phyloP scores from a whole-genome alignment of 2,329 filamentous ascomycete species.

The Pseudopyrenochaeta lycopersici region DNA sequence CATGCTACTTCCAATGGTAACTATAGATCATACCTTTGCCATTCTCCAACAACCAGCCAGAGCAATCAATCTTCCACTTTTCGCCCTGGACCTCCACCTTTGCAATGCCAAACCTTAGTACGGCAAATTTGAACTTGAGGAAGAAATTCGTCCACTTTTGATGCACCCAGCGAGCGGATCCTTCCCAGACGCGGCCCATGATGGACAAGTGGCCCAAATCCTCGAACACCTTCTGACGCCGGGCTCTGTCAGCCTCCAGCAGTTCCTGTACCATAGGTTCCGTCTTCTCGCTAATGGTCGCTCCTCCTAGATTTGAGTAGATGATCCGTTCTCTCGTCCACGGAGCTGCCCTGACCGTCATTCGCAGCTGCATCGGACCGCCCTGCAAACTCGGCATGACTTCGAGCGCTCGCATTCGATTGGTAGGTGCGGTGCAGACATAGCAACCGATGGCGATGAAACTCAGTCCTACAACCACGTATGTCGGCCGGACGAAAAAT shows the following conservation, averaged over 20 bases:
- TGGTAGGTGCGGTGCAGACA: constrained; percentile 41
- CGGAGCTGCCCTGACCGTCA: constrained; percentile 35
- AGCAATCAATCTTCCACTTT: constrained; percentile 50
- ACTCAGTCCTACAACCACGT: constrained; percentile 40
- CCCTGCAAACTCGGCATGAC: constrained; percentile 40
- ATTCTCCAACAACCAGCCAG: constrained; percentile 42
- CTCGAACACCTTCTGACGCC: constrained; percentile 34
- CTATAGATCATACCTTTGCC: constrained; percentile 40
- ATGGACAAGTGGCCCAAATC: constrained; percentile 39
- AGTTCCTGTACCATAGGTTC: constrained; percentile 40
- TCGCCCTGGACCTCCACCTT: constrained; percentile 39
- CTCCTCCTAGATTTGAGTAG: constrained; percentile 37
- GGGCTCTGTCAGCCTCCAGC: constrained; percentile 39
- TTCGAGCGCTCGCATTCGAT: constrained; percentile 40
- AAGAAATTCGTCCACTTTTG: constrained; percentile 50
- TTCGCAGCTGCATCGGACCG: constrained; percentile 40
- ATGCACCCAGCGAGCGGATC: constrained; percentile 41
- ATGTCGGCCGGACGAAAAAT: constrained; percentile 44
- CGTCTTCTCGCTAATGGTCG: constrained; percentile 44
- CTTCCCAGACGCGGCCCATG: constrained; percentile 33
- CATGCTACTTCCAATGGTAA: not conserved
- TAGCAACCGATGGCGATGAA: constrained; percentile 43
- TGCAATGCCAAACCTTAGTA: constrained; percentile 44
- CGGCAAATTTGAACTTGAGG: constrained; percentile 44
- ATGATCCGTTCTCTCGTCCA: constrained; percentile 39